Conservation (phyloP, 768 basidiomycete species). For the Podaxis sp. region DNA sequence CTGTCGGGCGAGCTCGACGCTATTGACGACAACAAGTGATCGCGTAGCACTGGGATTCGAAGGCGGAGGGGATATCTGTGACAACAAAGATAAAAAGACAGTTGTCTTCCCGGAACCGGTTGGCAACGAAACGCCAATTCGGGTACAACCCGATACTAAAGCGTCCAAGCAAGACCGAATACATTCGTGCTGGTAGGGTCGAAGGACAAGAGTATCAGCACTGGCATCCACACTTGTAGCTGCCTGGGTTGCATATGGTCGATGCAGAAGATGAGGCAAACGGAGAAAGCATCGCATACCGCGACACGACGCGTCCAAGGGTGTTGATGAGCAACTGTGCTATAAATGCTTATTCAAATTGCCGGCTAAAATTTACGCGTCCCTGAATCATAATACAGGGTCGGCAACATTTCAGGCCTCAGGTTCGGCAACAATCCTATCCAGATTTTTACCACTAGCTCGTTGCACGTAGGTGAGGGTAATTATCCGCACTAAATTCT, state of each 20-base stretch:
- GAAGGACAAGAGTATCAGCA: slow-evolving; percentile 40
- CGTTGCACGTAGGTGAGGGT: not conserved
- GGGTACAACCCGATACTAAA: slow-evolving; percentile 60
- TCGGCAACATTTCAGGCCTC: not conserved
- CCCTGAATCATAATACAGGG: no score
- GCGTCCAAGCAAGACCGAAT: slow-evolving; percentile 76
- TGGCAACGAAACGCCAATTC: slow-evolving; percentile 83
- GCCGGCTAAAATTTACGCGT: not conserved
- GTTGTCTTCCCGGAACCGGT: slow-evolving; percentile 91
- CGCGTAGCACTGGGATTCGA: slow-evolving; percentile 45
- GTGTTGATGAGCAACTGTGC: not conserved
- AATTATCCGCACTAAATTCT: slow-evolving; percentile 18
- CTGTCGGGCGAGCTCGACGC: slow-evolving; percentile 86
- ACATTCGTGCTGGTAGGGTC: slow-evolving; percentile 90
- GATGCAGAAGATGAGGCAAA: not conserved
- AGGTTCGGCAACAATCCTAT: not conserved
- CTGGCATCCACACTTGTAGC: not conserved
- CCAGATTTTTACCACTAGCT: not conserved
- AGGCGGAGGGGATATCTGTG: slow-evolving; percentile 51
- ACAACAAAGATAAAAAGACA: slow-evolving; percentile 83
- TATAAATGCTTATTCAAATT: not conserved
- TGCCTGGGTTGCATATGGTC: not conserved
- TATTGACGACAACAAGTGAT: slow-evolving; percentile 86
- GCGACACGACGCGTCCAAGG: not conserved
- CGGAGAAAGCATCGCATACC: slow-evolving; percentile 8